Conservation (phyloP, 345 rosid species). For the Fremontodendron californicum region DNA sequence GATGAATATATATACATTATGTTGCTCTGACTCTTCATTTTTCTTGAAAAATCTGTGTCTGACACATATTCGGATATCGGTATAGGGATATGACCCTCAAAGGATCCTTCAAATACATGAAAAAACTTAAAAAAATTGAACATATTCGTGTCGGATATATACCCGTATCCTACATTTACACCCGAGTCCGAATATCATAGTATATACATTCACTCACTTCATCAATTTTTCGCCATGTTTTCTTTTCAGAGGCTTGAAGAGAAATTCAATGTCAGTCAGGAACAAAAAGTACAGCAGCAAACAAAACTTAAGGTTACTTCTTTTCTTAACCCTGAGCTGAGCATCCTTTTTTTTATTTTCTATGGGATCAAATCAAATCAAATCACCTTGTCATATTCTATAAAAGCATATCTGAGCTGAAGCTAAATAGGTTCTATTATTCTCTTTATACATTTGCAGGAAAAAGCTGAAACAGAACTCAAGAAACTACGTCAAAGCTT, state of each 20-base stretch:
- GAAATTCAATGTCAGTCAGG: slow-evolving; percentile 41
- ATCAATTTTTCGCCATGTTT: neutral
- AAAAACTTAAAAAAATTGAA: too few relatives aligned
- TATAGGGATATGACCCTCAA: too few relatives aligned
- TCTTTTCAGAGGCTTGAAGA: neutral
- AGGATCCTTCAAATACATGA: too few relatives aligned
- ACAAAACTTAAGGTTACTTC: slow-evolving; percentile 40
- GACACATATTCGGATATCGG: too few relatives aligned
- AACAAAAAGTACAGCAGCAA: slow-evolving; percentile 44
- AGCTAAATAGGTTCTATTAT: neutral
- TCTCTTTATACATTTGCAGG: slow-evolving; percentile 27
- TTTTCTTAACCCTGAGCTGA: too few relatives aligned
- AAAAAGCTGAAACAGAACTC: slow-evolving; percentile 61
- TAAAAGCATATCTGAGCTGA: neutral
- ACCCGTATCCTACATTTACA: too few relatives aligned
- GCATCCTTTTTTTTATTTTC: neutral
- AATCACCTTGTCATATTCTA: neutral
- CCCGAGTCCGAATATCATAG: too few relatives aligned
- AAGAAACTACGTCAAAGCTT: slow-evolving; percentile 55
- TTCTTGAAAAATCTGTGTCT: too few relatives aligned
- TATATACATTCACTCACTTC: neutral
- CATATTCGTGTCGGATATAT: too few relatives aligned
- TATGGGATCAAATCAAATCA: neutral
- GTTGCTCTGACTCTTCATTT: too few relatives aligned
- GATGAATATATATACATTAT: neutral